phyloP scores from a whole-genome alignment of 352 stramenopile species.

The Chrysophaeum taylorii region DNA sequence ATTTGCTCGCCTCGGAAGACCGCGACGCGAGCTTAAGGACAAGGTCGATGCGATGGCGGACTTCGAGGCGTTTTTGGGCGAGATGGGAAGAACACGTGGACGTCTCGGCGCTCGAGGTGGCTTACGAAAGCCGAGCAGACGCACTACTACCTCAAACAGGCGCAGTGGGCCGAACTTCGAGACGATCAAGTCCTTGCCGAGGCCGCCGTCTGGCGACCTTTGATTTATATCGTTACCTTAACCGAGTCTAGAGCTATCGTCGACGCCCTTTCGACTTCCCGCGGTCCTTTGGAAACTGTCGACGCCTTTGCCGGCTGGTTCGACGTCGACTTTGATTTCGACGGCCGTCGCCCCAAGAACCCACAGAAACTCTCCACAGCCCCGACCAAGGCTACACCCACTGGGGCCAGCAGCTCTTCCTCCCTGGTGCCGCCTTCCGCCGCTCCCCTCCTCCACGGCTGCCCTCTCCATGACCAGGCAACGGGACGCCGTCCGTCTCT shows the following conservation, averaged over 20 bases:
- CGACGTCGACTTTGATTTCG: constrained; percentile 83
- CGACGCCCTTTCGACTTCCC: constrained; percentile 44
- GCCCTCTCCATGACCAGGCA: not conserved
- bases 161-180: constrained; percentile 58
- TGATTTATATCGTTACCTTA: constrained; percentile 55
- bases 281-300: constrained; percentile 61
- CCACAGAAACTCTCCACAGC: constrained; percentile 57
- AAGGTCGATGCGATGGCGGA: constrained; percentile 54
- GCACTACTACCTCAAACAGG: constrained; percentile 80
- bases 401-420: constrained; percentile 63
- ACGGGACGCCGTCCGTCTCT: not conserved
- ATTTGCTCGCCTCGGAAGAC: no score
- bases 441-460: not conserved
- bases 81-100: constrained; percentile 94
- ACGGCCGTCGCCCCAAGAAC: constrained; percentile 39
- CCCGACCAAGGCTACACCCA: constrained; percentile 64
- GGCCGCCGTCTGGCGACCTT: no score
- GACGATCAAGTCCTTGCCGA: constrained; percentile 50
- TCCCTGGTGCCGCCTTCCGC: not conserved
- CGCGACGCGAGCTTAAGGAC: constrained; percentile 38
- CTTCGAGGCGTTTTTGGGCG: constrained; percentile 57
- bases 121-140: constrained; percentile 83
- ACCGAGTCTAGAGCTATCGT: constrained; percentile 46
- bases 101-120: constrained; percentile 68
- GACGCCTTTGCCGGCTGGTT: constrained; percentile 98